Evolutionary conservation across 371 early-diverging fungal species (phyloP), one percentile per base, ranked within the genome.

Genomic region (Actinomucor elegans): DNA sequence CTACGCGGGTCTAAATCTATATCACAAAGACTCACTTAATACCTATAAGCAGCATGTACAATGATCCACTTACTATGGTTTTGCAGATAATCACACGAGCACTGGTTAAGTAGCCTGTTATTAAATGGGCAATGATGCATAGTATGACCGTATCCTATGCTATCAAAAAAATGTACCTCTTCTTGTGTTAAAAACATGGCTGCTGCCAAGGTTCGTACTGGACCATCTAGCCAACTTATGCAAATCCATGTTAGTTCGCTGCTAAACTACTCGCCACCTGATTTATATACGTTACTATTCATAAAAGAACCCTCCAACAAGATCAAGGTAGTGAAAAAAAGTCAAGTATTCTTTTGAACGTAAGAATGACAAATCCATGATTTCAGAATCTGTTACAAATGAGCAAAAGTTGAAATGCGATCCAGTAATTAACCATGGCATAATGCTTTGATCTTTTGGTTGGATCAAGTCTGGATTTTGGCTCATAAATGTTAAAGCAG

Each of bases 141-240:
- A 11, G 64, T 77, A 53, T 90, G 86, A 20, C 76, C 59, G 63
- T 87, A 92, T 0, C 92, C 94, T 36, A 93, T 84, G 17, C 88
- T 80, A 52, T 95, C 88, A 61, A 98, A 96, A 66, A 90, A 96
- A 52, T 94, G 91, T 20, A 96, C 70, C 63, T 93, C 79, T n/a
- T 77, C 61, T 52, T 77, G 85, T 20, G 79, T 71, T 24, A 97
- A 67, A 66, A 95, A 84, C 70, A 98, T 61, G 9, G 89, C 88
- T 2, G 88, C 91, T 0, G 94, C 96, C n/a, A 98, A 61, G 0
- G 95, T 90, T 50, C 93, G 92, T 8, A 73, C 57, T 24, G 67
- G 42, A 1, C 55, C 57, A 47, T 75, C 75, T 5, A 64, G 54
- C 80, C 75, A 82, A 64, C 60, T 88, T 33, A 28, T 36, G 35